Evolutionary conservation across 805 yeast species (phyloP), one percentile per base, ranked within the genome.

Genomic region (Yamadazyma ubonensis): DNA sequence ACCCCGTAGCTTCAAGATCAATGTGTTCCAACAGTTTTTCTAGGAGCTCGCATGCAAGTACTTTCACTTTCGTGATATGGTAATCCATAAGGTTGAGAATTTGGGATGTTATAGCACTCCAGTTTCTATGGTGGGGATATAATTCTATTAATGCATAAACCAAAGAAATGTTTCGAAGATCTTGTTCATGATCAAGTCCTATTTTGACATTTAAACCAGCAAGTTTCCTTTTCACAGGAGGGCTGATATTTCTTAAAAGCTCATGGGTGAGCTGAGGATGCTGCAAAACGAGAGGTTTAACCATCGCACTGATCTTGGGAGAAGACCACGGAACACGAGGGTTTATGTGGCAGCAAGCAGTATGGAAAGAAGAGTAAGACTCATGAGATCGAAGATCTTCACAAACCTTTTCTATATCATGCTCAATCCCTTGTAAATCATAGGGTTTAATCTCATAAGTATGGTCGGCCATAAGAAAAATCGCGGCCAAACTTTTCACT

Each of bases 41-140:
- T 3, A 46, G 39, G 22, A 44, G 32, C 29, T 38, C 19, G 16
- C 45, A 41, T 10, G 49, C 63, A 35, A 58, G 61, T 1, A 51
- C 43, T 39, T 66, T 62, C 33, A 57, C 49, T 5, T 38, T 26
- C 5, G 60, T 57, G 18, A 58, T 61, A 32, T 59, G 55, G 41
- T 65, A 67, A 41, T 65, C 69, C 28, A 65, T 51, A 5, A 67
- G 49, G 33, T 63, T 64, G 14, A 67, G 52, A 3, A 61, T 48
- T 33, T 63, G 64, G 5, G 70, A 54, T 8, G 67, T 51, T 9
- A 63, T 37, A 2, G 54, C n/a, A 6, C 55, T 48, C 62, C 67
- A 58, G 26, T 51, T 37, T 18, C 38, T 16, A 30, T 46, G 50
- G 2, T 21, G 6, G n/a, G 29, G n/a, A 26, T 32, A 29, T 25